Conservation (phyloP, 176 grass and related monocot genomes). For the Dactylis glomerata region DNA sequence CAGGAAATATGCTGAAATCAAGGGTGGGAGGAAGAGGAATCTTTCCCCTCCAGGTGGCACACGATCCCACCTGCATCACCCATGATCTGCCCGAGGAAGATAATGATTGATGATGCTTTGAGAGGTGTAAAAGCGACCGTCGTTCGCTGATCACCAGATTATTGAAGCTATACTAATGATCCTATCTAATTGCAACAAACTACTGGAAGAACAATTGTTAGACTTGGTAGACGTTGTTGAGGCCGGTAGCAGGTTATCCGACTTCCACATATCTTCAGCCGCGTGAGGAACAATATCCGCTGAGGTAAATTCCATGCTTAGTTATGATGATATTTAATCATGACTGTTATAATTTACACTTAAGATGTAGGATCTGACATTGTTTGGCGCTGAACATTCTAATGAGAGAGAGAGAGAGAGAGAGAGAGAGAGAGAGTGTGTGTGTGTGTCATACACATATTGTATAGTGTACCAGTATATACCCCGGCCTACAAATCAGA, state of each 20-base stretch:
- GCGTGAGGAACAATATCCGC: neutral
- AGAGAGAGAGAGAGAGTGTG: too few species aligned
- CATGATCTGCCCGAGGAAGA: constrained; percentile 43
- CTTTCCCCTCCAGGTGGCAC: constrained; percentile 69
- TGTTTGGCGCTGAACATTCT: neutral
- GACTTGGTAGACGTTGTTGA: neutral
- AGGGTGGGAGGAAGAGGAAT: constrained; percentile 38
- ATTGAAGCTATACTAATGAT: neutral
- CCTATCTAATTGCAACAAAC: neutral
- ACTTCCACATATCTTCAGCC: neutral
- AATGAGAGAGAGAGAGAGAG: neutral
- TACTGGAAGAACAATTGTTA: neutral
- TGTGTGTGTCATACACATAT: too few species aligned
- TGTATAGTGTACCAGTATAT: neutral
- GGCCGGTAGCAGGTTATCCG: neutral
- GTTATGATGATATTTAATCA: neutral
- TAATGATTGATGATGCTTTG: constrained; percentile 75
- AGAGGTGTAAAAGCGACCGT: constrained; percentile 24
- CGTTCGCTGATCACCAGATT: constrained; percentile 18
- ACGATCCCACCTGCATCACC: constrained; percentile 56
- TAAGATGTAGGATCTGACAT: neutral
- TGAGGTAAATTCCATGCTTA: neutral
- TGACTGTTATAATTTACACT: neutral
- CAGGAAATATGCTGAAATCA: constrained; percentile 35
- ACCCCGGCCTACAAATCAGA: neutral